Evolutionary conservation across 2,329 filamentous ascomycete genomes (phyloP).

Genomic region (Cladophialophora carrionii): DNA sequence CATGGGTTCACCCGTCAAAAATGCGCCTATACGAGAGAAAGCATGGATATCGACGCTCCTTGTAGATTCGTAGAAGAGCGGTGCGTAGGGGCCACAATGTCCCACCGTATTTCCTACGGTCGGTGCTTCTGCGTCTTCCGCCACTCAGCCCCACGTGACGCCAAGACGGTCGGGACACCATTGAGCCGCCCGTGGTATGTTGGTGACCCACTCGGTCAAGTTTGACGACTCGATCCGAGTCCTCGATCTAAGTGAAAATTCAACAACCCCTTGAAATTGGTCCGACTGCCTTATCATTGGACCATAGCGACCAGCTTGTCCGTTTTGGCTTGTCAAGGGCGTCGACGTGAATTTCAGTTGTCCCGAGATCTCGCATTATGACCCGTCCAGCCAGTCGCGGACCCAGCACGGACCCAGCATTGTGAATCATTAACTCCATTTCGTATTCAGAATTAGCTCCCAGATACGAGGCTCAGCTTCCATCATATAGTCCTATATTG

Average conservation of each 20-base stretch:
- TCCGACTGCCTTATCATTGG: neutral
- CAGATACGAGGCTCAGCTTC: neutral
- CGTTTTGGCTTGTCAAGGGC: neutral
- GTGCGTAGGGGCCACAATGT: too few species aligned
- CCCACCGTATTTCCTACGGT: too few species aligned
- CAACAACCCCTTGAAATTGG: constrained; percentile 8
- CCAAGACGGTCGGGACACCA: neutral
- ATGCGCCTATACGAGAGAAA: too few species aligned
- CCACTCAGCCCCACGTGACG: neutral
- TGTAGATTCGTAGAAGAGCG: too few species aligned
- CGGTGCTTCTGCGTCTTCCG: neutral
- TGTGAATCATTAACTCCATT: neutral
- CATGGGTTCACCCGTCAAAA: too few species aligned
- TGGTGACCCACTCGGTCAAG: constrained; percentile 7
- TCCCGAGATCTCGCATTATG: neutral
- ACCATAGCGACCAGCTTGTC: neutral
- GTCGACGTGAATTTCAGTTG: constrained; percentile 1
- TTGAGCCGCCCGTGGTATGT: neutral
- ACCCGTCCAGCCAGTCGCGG: neutral
- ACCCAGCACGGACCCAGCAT: neutral
- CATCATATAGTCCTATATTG: neutral
- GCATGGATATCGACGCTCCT: too few species aligned
- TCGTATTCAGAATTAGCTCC: neutral
- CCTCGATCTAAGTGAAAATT: neutral
- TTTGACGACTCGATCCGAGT: constrained; percentile 11